These are phyloP conservation scores for Phytophthora syringae DNA, from an alignment of 352 stramenopile genomes.

Conservation along the genomic window DNA sequence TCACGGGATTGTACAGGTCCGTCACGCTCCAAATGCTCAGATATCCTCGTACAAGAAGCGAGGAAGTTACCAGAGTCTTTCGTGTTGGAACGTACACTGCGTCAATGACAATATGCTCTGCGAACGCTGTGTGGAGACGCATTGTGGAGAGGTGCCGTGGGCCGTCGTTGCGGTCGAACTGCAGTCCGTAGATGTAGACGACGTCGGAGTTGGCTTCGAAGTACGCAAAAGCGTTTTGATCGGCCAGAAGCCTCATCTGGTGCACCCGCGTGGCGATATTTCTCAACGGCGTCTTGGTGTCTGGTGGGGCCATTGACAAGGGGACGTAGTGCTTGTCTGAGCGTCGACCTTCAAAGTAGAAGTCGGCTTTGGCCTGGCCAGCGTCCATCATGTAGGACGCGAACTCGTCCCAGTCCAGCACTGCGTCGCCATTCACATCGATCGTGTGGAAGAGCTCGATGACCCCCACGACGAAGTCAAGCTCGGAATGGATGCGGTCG, in stretches of 20 bases:
- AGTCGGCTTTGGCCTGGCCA: constrained; percentile 62
- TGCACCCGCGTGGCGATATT: constrained; percentile 55
- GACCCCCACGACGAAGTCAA: constrained; percentile 85
- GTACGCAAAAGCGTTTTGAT: constrained; percentile 70
- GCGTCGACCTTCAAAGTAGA: constrained; percentile 44
- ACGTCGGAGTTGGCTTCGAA: constrained; percentile 74
- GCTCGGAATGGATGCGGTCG: constrained; percentile 68
- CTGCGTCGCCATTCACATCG: constrained; percentile 89
- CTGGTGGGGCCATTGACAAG: constrained; percentile 41
- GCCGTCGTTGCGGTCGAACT: constrained; percentile 69
- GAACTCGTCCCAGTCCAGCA: constrained; percentile 93
- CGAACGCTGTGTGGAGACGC: constrained; percentile 76
- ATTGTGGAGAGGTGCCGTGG: constrained; percentile 70
- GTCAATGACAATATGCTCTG: constrained; percentile 66
- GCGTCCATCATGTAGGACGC: constrained; percentile 87
- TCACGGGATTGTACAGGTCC: constrained; percentile 60
- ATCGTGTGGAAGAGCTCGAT: constrained; percentile 92
- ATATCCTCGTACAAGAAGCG: constrained; percentile 55
- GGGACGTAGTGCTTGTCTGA: constrained; percentile 47
- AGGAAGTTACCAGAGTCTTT: constrained; percentile 62
- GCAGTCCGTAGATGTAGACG: constrained; percentile 66
- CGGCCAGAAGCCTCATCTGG: constrained; percentile 53
- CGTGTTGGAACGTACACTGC: constrained; percentile 61
- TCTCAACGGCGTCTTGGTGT: constrained; percentile 59
- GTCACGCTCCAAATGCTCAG: constrained; percentile 66